These are phyloP conservation scores for Microstegium vimineum DNA, from an alignment of 176 grass and related monocot genomes.

Conservation along the genomic window DNA sequence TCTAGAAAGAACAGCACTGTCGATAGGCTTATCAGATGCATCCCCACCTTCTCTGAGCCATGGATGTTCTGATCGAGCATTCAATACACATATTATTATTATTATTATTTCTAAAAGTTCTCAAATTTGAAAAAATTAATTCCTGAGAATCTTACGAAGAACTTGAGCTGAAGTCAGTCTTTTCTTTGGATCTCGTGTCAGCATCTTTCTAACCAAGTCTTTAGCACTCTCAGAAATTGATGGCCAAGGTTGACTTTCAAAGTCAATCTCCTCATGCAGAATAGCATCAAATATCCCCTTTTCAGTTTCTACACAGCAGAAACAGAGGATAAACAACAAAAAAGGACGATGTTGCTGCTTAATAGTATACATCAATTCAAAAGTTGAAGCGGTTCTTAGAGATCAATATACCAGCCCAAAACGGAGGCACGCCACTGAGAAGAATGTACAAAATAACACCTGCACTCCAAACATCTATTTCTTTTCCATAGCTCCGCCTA, in stretches of 20 bases:
- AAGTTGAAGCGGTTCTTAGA: slow-evolving; percentile 12
- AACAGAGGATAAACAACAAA: slow-evolving; percentile 22
- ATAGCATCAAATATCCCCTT: slow-evolving; percentile 95
- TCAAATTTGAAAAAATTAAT: slow-evolving; percentile 10
- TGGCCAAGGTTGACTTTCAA: slow-evolving; percentile 86
- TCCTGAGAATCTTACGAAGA: slow-evolving; percentile 58
- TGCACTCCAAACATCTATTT: slow-evolving; percentile 93
- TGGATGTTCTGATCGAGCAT: slow-evolving; percentile 72
- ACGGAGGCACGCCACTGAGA: slow-evolving; percentile 95
- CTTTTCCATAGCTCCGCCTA: slow-evolving; percentile 76
- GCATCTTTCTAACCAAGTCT: slow-evolving; percentile 91
- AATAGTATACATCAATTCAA: slow-evolving; percentile 23
- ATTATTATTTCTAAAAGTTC: not conserved
- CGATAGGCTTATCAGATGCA: slow-evolving; percentile 94
- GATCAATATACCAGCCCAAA: slow-evolving; percentile 79
- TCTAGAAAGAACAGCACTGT: slow-evolving; percentile 96
- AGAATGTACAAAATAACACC: slow-evolving; percentile 98
- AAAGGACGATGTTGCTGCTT: not conserved
- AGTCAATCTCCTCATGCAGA: slow-evolving; percentile 80
- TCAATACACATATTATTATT: slow-evolving; percentile 28
- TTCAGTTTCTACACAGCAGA: slow-evolving; percentile 73
- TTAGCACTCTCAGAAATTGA: slow-evolving; percentile 88
- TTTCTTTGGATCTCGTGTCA: slow-evolving; percentile 88
- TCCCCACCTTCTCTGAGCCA: slow-evolving; percentile 86
- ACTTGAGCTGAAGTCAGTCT: slow-evolving; percentile 90